Conservation (phyloP, 2,329 filamentous ascomycete genomes). For the Beauveria sp. region DNA sequence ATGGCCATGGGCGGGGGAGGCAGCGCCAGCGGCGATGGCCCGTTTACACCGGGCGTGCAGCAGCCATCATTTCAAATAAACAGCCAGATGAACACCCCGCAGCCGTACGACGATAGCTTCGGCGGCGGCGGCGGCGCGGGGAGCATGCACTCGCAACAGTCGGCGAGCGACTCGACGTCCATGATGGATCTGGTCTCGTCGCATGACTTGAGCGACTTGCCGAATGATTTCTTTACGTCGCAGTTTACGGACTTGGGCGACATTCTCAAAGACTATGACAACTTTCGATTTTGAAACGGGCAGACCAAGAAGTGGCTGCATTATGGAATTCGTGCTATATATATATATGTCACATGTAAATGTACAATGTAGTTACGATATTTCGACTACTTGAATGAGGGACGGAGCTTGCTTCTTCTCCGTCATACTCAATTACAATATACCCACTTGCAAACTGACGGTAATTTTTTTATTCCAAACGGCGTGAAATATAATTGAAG, state of each 20-base stretch:
- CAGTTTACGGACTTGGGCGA: constrained; percentile 9
- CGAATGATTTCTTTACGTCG: constrained; percentile 8
- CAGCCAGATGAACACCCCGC: constrained; percentile 7
- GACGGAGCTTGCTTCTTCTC: neutral
- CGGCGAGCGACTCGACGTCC: constrained; percentile 2
- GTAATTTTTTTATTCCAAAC: neutral
- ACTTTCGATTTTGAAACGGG: constrained; percentile 5
- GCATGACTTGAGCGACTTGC: constrained; percentile 6
- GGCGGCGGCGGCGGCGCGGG: neutral
- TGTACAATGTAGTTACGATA: neutral
- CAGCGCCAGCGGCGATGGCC: neutral
- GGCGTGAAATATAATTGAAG: too few species aligned
- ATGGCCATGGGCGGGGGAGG: neutral
- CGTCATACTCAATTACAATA: neutral
- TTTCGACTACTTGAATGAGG: too few species aligned
- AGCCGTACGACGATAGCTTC: constrained; percentile 1
- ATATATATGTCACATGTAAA: neutral
- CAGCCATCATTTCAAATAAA: neutral
- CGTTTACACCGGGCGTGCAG: neutral
- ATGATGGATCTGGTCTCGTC: constrained; percentile 2
- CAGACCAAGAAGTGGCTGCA: neutral
- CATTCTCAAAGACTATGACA: constrained; percentile 10
- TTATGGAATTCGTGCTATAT: neutral
- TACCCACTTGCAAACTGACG: neutral
- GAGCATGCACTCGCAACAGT: constrained; percentile 8